A percentile compares a stretch with the other conserved stretches of the same genome.
Conservation (phyloP, 768 basidiomycete genomes). For the Pleurotus ostreatus region DNA sequence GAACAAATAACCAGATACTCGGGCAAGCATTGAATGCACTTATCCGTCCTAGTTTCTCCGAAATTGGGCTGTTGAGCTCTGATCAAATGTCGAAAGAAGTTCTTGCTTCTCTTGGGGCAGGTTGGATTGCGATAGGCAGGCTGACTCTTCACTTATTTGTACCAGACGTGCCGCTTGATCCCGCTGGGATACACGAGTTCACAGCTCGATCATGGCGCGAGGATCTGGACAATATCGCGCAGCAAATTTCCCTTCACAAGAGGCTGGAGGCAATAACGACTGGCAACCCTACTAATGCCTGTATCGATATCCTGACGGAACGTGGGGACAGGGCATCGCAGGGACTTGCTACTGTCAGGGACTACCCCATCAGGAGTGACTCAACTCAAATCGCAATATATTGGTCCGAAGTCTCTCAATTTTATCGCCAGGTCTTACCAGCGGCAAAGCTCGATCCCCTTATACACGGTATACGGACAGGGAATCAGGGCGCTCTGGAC, state of each 20-base stretch:
- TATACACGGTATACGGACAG: constrained; percentile 26
- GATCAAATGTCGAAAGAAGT: constrained; percentile 8
- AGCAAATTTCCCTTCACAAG: constrained; percentile 51
- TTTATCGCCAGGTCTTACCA: constrained; percentile 55
- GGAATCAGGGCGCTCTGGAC: constrained; percentile 32
- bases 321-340: constrained; percentile 25
- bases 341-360: constrained; percentile 24
- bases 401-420: constrained; percentile 77
- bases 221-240: constrained; percentile 34
- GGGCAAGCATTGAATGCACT: constrained; percentile 21
- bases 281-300: constrained; percentile 52
- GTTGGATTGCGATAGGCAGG: constrained; percentile 60
- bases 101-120: constrained; percentile 23
- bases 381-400: constrained; percentile 53
- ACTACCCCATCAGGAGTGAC: constrained; percentile 29
- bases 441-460: constrained; percentile 49
- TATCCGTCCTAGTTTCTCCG: constrained; percentile 24
- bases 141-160: constrained; percentile 70
- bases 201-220: constrained; percentile 37
- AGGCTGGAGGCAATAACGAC: constrained; percentile 50
- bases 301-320: constrained; percentile 40
- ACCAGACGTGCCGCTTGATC: constrained; percentile 85
- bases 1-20: constrained; percentile 29
- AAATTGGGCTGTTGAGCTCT: neutral
- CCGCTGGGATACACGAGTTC: constrained; percentile 60